Conservation (phyloP, 345 rosid genomes). For the Citrus mangshanensis region DNA sequence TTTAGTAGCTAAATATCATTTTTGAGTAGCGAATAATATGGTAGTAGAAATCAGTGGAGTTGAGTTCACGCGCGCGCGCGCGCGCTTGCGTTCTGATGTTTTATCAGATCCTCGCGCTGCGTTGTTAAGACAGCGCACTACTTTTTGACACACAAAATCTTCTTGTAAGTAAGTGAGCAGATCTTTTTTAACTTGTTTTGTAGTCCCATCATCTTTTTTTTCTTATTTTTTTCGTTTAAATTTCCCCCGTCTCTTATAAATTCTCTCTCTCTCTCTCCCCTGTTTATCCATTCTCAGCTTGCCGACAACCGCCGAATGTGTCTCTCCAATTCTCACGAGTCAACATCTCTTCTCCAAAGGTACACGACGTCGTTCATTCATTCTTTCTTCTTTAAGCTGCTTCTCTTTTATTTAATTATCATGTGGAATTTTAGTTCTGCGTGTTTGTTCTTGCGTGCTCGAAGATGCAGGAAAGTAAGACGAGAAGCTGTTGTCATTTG, state of each 20-base stretch:
- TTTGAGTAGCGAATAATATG: too few species aligned
- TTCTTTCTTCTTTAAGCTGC: not conserved
- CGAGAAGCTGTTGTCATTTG: not conserved
- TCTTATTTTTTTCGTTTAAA: not conserved
- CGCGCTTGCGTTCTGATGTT: conserved; percentile 6
- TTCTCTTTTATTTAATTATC: not conserved
- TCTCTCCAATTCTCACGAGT: not conserved
- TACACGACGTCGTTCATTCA: not conserved
- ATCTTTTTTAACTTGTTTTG: not conserved
- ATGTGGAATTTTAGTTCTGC: not conserved
- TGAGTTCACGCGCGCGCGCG: conserved; percentile 29
- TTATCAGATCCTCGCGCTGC: conserved; percentile 18
- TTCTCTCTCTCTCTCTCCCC: conserved; percentile 2
- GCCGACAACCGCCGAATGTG: conserved; percentile 31
- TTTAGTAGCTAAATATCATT: too few species aligned
- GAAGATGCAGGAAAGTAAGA: conserved; percentile 1
- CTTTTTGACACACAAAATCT: conserved; percentile 9
- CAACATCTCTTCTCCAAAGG: conserved; percentile 7
- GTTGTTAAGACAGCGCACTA: conserved; percentile 19
- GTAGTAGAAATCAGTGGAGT: not conserved
- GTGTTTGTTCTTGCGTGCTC: not conserved
- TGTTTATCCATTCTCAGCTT: conserved; percentile 31
- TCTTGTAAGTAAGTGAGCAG: not conserved
- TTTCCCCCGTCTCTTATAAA: not conserved
- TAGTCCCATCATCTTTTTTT: not conserved